Evolutionary conservation across 768 basidiomycete genomes (phyloP), one percentile per base, ranked within the genome.

Genomic region (Lentinula sp.): DNA sequence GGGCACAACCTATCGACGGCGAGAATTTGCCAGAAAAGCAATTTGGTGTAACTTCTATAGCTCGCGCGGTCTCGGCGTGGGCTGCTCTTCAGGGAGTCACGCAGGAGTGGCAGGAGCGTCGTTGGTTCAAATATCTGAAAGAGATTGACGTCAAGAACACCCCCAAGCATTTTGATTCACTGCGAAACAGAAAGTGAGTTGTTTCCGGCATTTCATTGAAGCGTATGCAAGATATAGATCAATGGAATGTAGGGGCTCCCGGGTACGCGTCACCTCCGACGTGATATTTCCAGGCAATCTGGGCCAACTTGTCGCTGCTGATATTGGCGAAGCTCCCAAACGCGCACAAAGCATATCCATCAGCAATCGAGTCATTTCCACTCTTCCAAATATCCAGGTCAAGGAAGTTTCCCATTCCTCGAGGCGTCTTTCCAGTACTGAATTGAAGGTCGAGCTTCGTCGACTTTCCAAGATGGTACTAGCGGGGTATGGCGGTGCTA

Each of bases 401-500:
- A 32, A 62, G 63, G 33, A 60, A 39, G 39, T 18, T 12, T 3
- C 46, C 20, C 20, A 1, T 10, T 7, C 56, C 58, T 56, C 55
- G 37, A 61, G 65, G 67, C 36, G 12, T 12, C 61, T 74, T 9
- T 72, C 79, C 9, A 72, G 80, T 62, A 63, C 76, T 1, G 85
- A 88, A 52, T 75, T 91, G 60, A 88, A 87, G 67, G 70, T 79
- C 18, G 90, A 87, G 10, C 73, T 93, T n/a, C 83, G 90, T 28
- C 81, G 92, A 10, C 78, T 91, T 42, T 91, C 90, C 13, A 91
- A 92, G 70, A 84, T 94, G 75, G 88, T 90, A 1, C 76, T 94
- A 6, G 91, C 90, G 1, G 90, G 91, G 2, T 93, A 94, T 65
- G 92, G 91, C 13, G 92, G 92, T 1, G 86, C 91, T 0, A 86